Evolutionary conservation across 192 early-diverging fungal genomes (phyloP).

Genomic region (Borealophlyctis nickersoniae): DNA sequence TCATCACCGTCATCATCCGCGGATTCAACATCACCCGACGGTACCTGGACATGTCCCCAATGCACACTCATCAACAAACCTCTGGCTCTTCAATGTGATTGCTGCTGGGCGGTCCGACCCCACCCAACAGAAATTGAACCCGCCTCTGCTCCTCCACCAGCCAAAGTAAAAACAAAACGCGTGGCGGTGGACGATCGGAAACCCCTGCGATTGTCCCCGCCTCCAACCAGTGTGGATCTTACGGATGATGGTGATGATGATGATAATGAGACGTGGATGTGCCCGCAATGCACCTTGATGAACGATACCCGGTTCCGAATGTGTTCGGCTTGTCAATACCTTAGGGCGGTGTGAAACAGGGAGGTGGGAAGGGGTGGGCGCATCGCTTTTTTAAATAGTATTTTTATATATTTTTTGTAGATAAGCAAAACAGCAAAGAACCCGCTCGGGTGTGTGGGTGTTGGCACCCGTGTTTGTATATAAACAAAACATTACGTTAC

Average conservation of each 20-base stretch:
- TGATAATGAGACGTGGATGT: neutral
- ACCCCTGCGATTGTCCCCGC: no score
- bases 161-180: neutral
- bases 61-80: constrained; percentile 58
- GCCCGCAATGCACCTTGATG: constrained; percentile 5
- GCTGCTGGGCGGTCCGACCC: constrained; percentile 36
- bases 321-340: constrained; percentile 11
- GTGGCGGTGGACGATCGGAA: neutral
- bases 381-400: no score
- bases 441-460: no score
- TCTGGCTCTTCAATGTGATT: constrained; percentile 43
- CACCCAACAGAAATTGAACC: neutral
- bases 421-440: no score
- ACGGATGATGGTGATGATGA: neutral
- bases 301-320: constrained; percentile 9
- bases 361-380: no score
- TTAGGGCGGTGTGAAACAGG: constrained; percentile 4
- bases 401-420: no score
- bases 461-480: no score
- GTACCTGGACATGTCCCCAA: constrained; percentile 47
- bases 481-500: no score
- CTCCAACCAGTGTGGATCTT: no score
- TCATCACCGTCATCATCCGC: constrained; percentile 10
- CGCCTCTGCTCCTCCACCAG: neutral
- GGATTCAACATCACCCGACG: neutral